These are phyloP conservation scores for Apiotrichum porosum DNA, from an alignment of 1,284 basidiomycete species.

Conservation along the genomic window DNA sequence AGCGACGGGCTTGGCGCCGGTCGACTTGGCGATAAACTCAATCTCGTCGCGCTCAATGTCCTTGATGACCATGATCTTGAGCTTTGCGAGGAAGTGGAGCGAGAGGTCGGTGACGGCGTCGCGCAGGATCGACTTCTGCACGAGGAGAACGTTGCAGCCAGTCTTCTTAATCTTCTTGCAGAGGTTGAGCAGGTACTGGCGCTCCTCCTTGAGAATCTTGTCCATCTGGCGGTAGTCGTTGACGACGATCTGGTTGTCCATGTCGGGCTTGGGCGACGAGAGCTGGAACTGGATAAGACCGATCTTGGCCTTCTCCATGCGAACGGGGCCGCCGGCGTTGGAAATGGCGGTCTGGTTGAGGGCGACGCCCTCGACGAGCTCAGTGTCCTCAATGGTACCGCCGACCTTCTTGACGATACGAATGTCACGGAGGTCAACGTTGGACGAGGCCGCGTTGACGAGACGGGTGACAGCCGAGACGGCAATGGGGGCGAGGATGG, in stretches of 20 bases:
- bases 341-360: conserved; percentile 92
- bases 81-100: conserved; percentile 95
- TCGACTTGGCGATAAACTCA: conserved; percentile 90
- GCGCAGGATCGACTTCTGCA: conserved; percentile 98
- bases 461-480: conserved; percentile 92
- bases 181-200: conserved; percentile 94
- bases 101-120: conserved; percentile 98
- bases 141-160: conserved; percentile 96
- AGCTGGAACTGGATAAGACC: conserved; percentile 98
- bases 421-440: conserved; percentile 94
- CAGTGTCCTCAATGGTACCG: conserved; percentile 98
- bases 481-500: conserved; percentile 93
- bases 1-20: conserved; percentile 92
- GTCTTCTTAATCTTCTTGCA: conserved; percentile 99
- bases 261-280: conserved; percentile 96
- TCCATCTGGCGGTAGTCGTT: conserved; percentile 99
- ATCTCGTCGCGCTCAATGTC: conserved; percentile 99
- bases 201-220: conserved; percentile 98
- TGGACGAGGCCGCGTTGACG: conserved; percentile 76
- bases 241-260: conserved; percentile 99
- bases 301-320: conserved; percentile 98
- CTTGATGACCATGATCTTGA: conserved; percentile 96
- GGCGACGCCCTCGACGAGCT: conserved; percentile 92
- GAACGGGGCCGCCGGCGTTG: conserved; percentile 84
- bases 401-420: conserved; percentile 98